Conservation (phyloP, 2,329 filamentous ascomycete species). For the Hypoxylon sp. region DNA sequence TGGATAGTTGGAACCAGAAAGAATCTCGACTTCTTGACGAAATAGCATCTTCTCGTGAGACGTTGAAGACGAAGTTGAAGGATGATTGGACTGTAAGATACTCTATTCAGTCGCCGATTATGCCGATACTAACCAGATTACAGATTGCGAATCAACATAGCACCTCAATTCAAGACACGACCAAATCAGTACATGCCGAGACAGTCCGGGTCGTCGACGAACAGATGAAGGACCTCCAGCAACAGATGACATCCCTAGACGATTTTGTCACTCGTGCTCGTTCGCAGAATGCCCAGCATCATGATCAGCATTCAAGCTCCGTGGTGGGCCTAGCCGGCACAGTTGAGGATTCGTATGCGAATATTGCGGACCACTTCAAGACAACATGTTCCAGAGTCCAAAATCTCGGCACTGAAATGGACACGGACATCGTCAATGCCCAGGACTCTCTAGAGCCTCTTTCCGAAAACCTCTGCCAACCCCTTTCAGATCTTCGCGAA, state of each 20-base stretch:
- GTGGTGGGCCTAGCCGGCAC: constrained; percentile 74
- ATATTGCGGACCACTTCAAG: constrained; percentile 76
- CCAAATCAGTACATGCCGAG: constrained; percentile 88
- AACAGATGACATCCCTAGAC: constrained; percentile 90
- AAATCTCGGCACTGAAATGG: constrained; percentile 75
- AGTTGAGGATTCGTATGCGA: constrained; percentile 78
- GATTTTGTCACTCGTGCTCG: constrained; percentile 88
- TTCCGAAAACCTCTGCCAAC: constrained; percentile 69
- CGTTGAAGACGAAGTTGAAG: constrained; percentile 83
- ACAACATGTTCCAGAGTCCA: constrained; percentile 75
- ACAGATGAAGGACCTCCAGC: constrained; percentile 86
- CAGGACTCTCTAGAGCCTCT: constrained; percentile 72
- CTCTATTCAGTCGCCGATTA: constrained; percentile 53
- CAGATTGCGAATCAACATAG: constrained; percentile 82
- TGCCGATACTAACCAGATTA: constrained; percentile 43
- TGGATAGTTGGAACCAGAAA: constrained; percentile 79
- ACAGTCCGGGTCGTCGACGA: constrained; percentile 90
- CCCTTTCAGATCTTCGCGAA: constrained; percentile 77
- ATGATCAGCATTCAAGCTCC: constrained; percentile 74
- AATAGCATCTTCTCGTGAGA: constrained; percentile 78
- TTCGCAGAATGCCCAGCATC: constrained; percentile 82
- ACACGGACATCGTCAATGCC: constrained; percentile 68
- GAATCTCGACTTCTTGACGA: constrained; percentile 77
- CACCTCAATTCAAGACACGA: constrained; percentile 83
- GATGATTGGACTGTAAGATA: constrained; percentile 83